A percentile compares a stretch with the other conserved stretches of the same genome.
These are phyloP conservation scores for Scutellaria galericulata DNA, from an alignment of 257 asterid genomes.

Conservation along the genomic window DNA sequence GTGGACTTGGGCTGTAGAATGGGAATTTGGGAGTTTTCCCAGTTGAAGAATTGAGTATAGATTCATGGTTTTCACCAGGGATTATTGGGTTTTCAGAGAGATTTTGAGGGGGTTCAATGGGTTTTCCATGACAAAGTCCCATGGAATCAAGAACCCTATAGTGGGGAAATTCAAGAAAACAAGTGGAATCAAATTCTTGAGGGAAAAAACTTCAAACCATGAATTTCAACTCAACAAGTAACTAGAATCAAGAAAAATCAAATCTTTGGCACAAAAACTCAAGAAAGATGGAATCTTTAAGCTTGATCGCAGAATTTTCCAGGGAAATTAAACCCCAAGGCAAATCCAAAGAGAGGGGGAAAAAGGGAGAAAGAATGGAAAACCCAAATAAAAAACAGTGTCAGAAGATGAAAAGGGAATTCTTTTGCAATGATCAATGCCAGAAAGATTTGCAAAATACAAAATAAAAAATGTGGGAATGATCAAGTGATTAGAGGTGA, in stretches of 20 bases:
- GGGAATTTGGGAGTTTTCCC: conserved; percentile 92
- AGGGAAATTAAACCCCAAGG: conserved; percentile 34
- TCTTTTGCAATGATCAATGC: conserved; percentile 53
- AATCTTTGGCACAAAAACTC: conserved; percentile 11
- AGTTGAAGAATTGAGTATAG: conserved; percentile 51
- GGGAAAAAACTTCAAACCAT: conserved; percentile 27
- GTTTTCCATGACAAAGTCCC: conserved; percentile 99
- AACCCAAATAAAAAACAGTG: conserved; percentile 29
- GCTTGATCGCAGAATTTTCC: conserved; percentile 49
- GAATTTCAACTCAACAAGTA: conserved; percentile 17
- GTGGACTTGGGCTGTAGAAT: conserved; percentile 93
- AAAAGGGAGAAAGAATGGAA: conserved; percentile 31
- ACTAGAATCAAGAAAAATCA: no score
- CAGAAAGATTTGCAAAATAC: conserved; percentile 38
- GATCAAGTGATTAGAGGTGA: conserved; percentile 40
- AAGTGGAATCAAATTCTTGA: conserved; percentile 3
- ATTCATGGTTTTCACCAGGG: conserved; percentile 56
- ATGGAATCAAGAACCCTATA: conserved; percentile 58
- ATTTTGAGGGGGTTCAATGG: conserved; percentile 60
- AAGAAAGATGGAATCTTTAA: conserved; percentile 37
- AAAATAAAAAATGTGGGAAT: conserved; percentile 26
- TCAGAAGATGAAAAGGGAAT: conserved; percentile 42
- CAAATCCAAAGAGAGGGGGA: conserved; percentile 16
- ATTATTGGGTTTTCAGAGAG: conserved; percentile 55
- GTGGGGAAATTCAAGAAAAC: conserved; percentile 30